phyloP scores from a whole-genome alignment of 768 basidiomycete genomes.

The Phallus indusiatus region DNA sequence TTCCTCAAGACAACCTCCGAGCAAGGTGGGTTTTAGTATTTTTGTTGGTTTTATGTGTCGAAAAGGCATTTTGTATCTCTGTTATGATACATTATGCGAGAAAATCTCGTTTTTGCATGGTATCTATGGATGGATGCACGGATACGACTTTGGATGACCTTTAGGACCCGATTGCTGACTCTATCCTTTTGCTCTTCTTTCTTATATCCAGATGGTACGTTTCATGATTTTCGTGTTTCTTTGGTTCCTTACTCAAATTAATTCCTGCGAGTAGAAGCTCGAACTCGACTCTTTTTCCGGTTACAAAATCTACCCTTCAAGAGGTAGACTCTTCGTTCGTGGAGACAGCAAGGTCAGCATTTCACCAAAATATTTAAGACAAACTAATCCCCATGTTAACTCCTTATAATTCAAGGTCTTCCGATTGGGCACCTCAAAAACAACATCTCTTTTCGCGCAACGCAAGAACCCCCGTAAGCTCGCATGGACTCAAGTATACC shows the following conservation, averaged over 20 bases:
- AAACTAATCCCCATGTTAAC: background rate
- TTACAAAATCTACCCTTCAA: constrained; percentile 95
- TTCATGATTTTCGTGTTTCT: background rate
- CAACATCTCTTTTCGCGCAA: constrained; percentile 93
- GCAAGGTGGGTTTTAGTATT: background rate
- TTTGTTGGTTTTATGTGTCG: background rate
- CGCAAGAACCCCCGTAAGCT: constrained; percentile 99
- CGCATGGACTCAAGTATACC: constrained; percentile 91
- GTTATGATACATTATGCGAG: background rate
- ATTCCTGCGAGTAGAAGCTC: constrained; percentile 60
- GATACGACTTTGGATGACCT: background rate
- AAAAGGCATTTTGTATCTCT: background rate
- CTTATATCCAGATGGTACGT: constrained; percentile 19
- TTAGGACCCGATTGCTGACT: background rate
- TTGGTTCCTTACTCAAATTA: background rate
- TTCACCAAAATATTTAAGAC: background rate
- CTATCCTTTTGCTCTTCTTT: background rate
- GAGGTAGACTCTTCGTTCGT: constrained; percentile 92
- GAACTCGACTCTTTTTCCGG: constrained; percentile 98
- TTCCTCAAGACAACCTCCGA: background rate
- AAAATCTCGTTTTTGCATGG: background rate
- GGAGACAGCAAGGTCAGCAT: constrained; percentile 84
- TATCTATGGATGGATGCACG: background rate
- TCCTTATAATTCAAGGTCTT: constrained; percentile 52
- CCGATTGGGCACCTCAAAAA: constrained; percentile 92